Base-by-base conservation (phyloP, 495 filamentous ascomycete species). In the Talaromyces proteolyticus region DNA sequence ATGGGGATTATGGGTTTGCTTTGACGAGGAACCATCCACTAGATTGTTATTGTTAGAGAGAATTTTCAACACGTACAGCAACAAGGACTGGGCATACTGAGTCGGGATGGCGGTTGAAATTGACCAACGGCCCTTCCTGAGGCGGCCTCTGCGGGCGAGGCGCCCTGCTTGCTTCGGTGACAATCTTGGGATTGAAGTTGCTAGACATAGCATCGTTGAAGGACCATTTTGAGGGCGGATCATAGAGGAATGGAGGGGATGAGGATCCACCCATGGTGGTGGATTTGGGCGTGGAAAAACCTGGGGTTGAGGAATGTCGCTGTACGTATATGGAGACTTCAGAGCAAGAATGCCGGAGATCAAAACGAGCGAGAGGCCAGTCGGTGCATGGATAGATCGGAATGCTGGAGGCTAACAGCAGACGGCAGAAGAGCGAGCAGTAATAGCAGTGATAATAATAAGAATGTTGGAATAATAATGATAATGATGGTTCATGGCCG, bases 71-170 rank as follows among this genome's bases (percentile, higher is more conserved):
- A n/a, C n/a, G n/a, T n/a, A n/a, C n/a, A n/a, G n/a, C n/a, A n/a
- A n/a, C n/a, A 34, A 2, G 14, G 29, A 4, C 29, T 34, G 29
- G n/a, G 65, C 81, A 56, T 81, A 90, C 86, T 40, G 76, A 77
- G 57, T 94, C 89, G 10, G 89, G 88, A 70, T 94, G 89, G 44
- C 80, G 72, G 62, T 89, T 89, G 69, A 93, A 78, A 52, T 85
- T 75, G 49, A 95, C 72, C 60, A 92, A 64, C 18, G 88, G 89
- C 0, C 87, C 89, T 22, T 86, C 76, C 24, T 68, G 74, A 73
- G 86, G 86, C n/a, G 75, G 70, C 49, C 75, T 80, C 11, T 70
- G 74, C 11, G 65, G 61, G 52, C 76, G 74, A 14, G 69, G 73
- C 53, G 77, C 67, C 57, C 70, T 82, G 64, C 85, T 89, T 50